Base-by-base conservation (phyloP, 345 rosid genomes). In the Acer negundo region DNA sequence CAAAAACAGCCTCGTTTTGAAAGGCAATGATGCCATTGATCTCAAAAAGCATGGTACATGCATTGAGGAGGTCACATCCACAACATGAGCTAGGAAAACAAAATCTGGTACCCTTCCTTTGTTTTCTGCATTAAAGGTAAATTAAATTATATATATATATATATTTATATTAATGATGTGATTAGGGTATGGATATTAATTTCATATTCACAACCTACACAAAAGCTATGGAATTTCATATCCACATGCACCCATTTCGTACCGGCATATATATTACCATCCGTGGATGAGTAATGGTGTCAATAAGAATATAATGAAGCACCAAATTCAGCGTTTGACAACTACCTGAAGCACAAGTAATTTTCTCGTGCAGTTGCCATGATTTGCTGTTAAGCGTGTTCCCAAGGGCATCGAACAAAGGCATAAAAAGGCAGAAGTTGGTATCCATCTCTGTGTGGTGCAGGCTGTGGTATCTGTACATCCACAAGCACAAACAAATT, bases 371-470 rank as follows among this genome's bases (percentile, higher is more conserved):
- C 3, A 84, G 80, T 63, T 90, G 86, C 99, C 98, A 94, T 1
- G 98, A 91, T 56, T 88, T 80, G 75, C 68, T 44, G 84, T 93
- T 90, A 10, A 89, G 85, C 15, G 99, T 97, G 20, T 90, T 85
- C 73, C 98, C 89, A 66, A 90, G 72, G 70, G 86, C 89, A 77
- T 97, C 99, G 81, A 89, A 97, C 62, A 94, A 67, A 19, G 99
- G 99, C 98, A 97, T 94, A 78, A 94, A 93, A 49, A 97, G 92
- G 87, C 99, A 97, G 83, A 91, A 97, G 64, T 97, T 97, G 78
- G 96, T 87, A 78, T 79, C 87, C 90, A 76, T 88, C 11, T 93
- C 94, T 20, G 82, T 77, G 82, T 94, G 99, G 80, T 97, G 99
- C 75, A 94, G 82, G 81, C 83, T 90, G 78, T 97, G 97, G 80